These are phyloP conservation scores for Trypanosoma cruzi DNA, from an alignment of 208 protist genomes.

Conservation along the genomic window DNA sequence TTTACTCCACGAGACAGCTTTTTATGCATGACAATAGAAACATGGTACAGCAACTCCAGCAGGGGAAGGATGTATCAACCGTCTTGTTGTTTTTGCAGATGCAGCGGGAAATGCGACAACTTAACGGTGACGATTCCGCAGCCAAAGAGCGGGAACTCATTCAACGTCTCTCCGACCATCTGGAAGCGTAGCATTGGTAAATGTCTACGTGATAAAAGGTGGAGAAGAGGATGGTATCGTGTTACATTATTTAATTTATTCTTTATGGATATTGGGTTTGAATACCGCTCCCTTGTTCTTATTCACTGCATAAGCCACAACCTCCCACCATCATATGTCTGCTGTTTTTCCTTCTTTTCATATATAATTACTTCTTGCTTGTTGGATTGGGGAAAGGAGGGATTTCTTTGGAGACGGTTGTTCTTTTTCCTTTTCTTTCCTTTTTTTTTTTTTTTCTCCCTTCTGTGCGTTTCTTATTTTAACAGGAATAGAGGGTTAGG, in stretches of 20 bases:
- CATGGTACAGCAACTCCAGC: conserved; percentile 14
- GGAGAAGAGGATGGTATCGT: background rate
- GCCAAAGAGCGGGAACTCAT: conserved; percentile 9
- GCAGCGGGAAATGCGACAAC: conserved; percentile 24
- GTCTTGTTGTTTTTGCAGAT: conserved; percentile 19
- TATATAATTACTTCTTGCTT: no score
- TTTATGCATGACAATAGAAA: conserved; percentile 22
- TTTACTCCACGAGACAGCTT: conserved; percentile 1
- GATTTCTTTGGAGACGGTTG: no score
- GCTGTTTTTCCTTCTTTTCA: no score
- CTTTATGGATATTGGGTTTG: background rate
- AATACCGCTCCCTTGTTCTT: conserved; percentile 6
- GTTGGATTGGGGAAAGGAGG: no score
- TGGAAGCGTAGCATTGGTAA: conserved; percentile 11
- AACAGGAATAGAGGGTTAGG: background rate
- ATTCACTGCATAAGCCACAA: background rate
- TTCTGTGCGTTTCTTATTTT: background rate
- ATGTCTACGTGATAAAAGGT: background rate
- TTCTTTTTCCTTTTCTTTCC: no score
- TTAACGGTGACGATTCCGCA: conserved; percentile 14
- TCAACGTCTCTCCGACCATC: conserved; percentile 15
- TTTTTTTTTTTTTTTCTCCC: background rate
- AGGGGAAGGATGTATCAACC: conserved; percentile 14
- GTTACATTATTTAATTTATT: no score
- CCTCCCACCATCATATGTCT: no score